phyloP scores from a whole-genome alignment of 2,329 filamentous ascomycete genomes.

The Waltergamsia citrina region DNA sequence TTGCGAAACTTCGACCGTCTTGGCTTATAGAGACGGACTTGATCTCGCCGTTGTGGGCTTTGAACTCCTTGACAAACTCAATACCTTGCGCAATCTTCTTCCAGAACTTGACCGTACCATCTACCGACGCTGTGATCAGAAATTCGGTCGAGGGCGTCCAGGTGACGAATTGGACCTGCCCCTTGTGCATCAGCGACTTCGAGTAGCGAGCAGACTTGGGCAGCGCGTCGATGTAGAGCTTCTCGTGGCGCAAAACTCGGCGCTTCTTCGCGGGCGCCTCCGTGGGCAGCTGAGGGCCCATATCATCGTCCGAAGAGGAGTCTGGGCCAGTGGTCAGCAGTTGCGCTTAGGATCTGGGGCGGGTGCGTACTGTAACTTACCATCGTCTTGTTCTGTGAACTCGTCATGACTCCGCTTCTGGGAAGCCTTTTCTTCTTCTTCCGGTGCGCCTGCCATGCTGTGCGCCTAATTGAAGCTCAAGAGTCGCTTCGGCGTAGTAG shows the following conservation, averaged over 20 bases:
- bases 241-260: conserved; percentile 85
- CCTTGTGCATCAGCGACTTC: conserved; percentile 97
- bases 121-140: conserved; percentile 83
- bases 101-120: conserved; percentile 99
- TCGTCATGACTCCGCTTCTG: conserved; percentile 46
- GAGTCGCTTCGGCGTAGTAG: no score
- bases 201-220: conserved; percentile 77
- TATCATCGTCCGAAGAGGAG: conserved; percentile 80
- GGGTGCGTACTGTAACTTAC: conserved; percentile 3
- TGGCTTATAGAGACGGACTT: conserved; percentile 74
- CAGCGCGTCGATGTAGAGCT: conserved; percentile 84
- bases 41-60: conserved; percentile 80
- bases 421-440: conserved; percentile 21
- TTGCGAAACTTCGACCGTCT: conserved; percentile 90
- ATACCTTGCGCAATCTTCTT: conserved; percentile 87
- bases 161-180: conserved; percentile 79
- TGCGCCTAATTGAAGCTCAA: no score
- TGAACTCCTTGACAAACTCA: conserved; percentile 98
- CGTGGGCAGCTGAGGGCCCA: conserved; percentile 84
- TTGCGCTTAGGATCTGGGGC: neutral
- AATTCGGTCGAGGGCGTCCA: conserved; percentile 91
- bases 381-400: conserved; percentile 31
- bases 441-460: conserved; percentile 15
- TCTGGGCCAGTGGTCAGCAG: conserved; percentile 23
- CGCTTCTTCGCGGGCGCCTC: conserved; percentile 82